Base-by-base conservation (phyloP, 2,329 filamentous ascomycete genomes). In the Trematosphaeria pertusa region DNA sequence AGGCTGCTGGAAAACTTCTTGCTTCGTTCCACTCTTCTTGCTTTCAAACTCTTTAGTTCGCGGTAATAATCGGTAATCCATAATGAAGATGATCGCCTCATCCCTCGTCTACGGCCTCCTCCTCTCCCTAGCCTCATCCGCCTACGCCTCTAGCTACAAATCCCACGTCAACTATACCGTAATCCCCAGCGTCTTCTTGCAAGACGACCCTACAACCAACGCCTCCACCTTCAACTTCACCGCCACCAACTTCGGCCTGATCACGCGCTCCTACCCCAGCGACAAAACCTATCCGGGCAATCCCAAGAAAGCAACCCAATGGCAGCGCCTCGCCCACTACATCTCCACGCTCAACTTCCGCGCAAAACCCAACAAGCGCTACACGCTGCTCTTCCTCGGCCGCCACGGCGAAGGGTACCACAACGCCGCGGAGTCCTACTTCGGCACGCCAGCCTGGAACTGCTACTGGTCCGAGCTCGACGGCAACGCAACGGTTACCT, bases 381-480 rank as follows among this genome's bases (percentile, higher is more conserved):
- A 88, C 74, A 86, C 87, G 60, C 76, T 91, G 8, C 64, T 90
- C 21, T 86, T 86, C 68, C 76, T 88, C 67, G 86, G 82, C 32
- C 82, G 87, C 30, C 87, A 90, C 62, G 87, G 87, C 17, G 81
- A 90, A 69, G 87, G 87, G 4, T 75, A 75, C 48, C 81, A 86
- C 67, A 87, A 87, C 59, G 81, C 82, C 5, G 86, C 86, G 11
- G 84, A 88, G 69, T 74, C 76, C 20, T 86, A 78, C 65, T 89
- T 87, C 56, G 86, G 86, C 36, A 88, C 85, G 0, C 80, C 83
- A 1, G 83, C 82, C 2, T 89, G 86, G 87, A 86, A 89, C 71
- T 80, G 83, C 67, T 87, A 88, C 73, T 89, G 84, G 84, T 79
- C 81, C 4, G 75, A 82, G 49, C 75, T 79, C 1, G 80, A 87